These are phyloP conservation scores for Emiliania huxleyi DNA, from an alignment of 78 protist genomes.

Conservation along the genomic window DNA sequence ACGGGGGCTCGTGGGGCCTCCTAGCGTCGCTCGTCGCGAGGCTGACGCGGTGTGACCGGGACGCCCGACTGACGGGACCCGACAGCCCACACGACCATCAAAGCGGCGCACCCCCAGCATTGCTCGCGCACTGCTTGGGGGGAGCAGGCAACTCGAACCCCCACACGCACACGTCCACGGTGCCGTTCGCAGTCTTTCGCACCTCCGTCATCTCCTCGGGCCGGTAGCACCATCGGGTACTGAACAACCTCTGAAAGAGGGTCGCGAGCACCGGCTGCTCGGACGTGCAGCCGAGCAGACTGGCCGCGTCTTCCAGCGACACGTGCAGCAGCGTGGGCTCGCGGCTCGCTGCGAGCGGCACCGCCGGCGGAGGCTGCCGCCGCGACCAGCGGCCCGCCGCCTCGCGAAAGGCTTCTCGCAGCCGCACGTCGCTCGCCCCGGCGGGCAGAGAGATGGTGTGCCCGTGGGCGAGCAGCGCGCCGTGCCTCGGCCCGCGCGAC, in stretches of 20 bases:
- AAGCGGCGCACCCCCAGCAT: too few relatives aligned
- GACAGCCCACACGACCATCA: too few relatives aligned
- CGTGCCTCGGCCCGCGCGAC: background rate
- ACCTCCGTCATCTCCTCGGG: conserved; percentile 10
- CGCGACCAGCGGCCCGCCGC: too few relatives aligned
- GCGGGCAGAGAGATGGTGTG: background rate
- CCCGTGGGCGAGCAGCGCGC: background rate
- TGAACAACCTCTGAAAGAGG: background rate
- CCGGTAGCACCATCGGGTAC: background rate
- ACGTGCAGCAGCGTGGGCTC: background rate
- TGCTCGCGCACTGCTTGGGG: too few relatives aligned
- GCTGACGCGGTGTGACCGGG: too few relatives aligned
- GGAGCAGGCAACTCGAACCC: too few relatives aligned
- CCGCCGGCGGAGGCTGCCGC: too few relatives aligned
- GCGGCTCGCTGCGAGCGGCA: too few relatives aligned
- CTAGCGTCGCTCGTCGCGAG: too few relatives aligned
- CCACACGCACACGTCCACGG: conserved; percentile 1
- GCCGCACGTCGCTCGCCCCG: background rate
- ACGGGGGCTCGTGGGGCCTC: too few relatives aligned
- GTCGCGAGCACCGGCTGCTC: background rate
- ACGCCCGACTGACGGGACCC: too few relatives aligned
- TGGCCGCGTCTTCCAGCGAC: background rate
- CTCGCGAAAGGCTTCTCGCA: background rate
- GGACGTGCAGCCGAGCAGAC: background rate
- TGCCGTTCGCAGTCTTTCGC: background rate